Base-by-base conservation (phyloP, 305 asterid species). In the Fraxinus xanthoxyloides region DNA sequence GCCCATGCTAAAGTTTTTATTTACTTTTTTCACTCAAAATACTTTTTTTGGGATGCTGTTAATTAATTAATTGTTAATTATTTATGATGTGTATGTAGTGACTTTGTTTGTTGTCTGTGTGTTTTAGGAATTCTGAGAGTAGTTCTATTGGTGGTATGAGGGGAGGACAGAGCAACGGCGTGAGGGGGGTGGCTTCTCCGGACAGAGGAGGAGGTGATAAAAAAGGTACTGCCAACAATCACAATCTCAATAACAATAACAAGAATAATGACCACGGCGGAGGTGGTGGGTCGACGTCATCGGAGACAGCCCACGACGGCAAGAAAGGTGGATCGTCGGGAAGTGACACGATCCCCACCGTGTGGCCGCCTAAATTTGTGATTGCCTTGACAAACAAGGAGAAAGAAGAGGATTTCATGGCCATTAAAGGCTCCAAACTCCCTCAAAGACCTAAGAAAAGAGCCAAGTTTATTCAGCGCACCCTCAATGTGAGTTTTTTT, bases 391-490 rank as follows among this genome's bases (percentile, higher is more conserved):
- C 98, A 1, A 95, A 92, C 79, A 94, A 95, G 90, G 99, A 95
- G 91, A 95, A 95, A 84, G 98, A 95, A 85, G 99, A 95, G 82
- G 98, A 95, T 83, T 95, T 95, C 80, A 63, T 93, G 97, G 94
- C 95, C 35, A 90, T 95, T 70, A 95, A 92, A 88, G 99, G 99
- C 40, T 95, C 98, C 80, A 95, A 92, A 80, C 96, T 93, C 1
- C 99, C 99, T 79, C 99, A 95, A 75, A 90, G 99, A 79, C 99
- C 99, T 79, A 95, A 95, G 89, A 95, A 95, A 77, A 86, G 99
- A 80, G 97, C 98, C 24, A 95, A 95, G 81, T 83, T 89, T 67
- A 89, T 95, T 82, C 99, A 95, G 85, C 95, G 97, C 13, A 91
- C 96, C 59, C 93, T 95, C 90, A 95, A 92, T 80, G 99, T 95